Evolutionary conservation across 2,329 filamentous ascomycete species (phyloP), one percentile per base, ranked within the genome.

Genomic region (Chaetomiaceae sp.): DNA sequence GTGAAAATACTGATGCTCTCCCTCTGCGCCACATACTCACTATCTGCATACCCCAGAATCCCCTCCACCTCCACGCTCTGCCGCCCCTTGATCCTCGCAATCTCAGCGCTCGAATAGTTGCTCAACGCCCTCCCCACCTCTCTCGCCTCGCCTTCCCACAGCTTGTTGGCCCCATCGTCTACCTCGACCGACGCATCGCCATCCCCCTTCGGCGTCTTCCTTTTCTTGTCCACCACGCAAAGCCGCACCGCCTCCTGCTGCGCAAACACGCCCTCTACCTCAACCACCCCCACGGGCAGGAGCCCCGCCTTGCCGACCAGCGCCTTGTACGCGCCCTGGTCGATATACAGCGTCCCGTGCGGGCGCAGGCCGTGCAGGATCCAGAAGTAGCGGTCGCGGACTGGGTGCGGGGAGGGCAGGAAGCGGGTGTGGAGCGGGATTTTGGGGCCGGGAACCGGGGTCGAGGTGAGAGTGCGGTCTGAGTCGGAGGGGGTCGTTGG

Each of bases 351-450:
- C 2, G 87, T 95, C 13, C 94, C 94, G 64, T 95, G 91, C 0
- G 94, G 90, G 21, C 86, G 85, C 10, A 96, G 82, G 9, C 92
- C 94, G 70, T 99, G 90, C 0, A 97, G 79, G 44, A 99, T 85
- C 94, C 94, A 99, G 77, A 99, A 97, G 67, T 94, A 90, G 57
- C 92, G 86, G 68, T 96, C 94, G 52, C 90, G 85, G 55, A 97
- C 94, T 1, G 92, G 91, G 23, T 88, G 84, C 0, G 80, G 75
- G 9, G 90, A 90, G 0, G 91, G 90, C 11, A 96, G 77, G 76
- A 99, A 99, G 53, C 94, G 86, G 3, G 94, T 99, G 71, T 99
- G 94, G 4, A 96, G 75, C 1, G 91, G 86, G 44, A 61, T 61
- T 23, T 46, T 72, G 71, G 41, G 41, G 23, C 9, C 23, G 69